These are phyloP conservation scores for Ascochyta lentis DNA, from an alignment of 2,329 filamentous ascomycete genomes.

Conservation along the genomic window DNA sequence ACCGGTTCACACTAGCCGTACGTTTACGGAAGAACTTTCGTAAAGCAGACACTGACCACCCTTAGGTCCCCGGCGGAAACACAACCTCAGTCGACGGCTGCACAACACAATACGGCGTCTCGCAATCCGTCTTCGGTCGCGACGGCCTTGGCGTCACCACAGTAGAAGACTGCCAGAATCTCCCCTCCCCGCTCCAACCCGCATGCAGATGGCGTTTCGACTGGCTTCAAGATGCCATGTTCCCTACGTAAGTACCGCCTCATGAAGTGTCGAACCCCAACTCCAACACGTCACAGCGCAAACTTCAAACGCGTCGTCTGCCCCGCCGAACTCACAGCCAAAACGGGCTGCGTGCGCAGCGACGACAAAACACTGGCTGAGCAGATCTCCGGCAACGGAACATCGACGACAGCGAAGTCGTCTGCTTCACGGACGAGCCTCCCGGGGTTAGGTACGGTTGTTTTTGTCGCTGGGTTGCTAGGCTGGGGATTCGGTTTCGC, in stretches of 20 bases:
- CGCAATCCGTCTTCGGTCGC: constrained; percentile 43
- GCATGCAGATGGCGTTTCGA: constrained; percentile 47
- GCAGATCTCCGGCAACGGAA: constrained; percentile 5
- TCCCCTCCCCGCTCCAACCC: constrained; percentile 36
- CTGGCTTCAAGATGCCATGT: constrained; percentile 44
- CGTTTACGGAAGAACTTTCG: constrained; percentile 4
- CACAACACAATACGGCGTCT: constrained; percentile 41
- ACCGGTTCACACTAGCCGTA: constrained; percentile 48
- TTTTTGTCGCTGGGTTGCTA: constrained; percentile 13
- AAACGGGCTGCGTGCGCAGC: constrained; percentile 42
- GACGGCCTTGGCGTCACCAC: constrained; percentile 36
- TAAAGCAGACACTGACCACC: not conserved
- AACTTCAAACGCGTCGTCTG: constrained; percentile 47
- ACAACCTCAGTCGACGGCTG: constrained; percentile 44
- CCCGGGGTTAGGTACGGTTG: not conserved
- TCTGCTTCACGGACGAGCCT: not conserved
- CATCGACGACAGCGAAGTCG: not conserved
- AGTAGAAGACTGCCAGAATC: constrained; percentile 42
- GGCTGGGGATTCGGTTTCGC: not conserved
- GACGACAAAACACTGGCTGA: constrained; percentile 39
- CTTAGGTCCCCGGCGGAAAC: constrained; percentile 45
- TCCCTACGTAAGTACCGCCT: constrained; percentile 37
- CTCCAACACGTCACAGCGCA: constrained; percentile 41
- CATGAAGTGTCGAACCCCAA: not conserved
- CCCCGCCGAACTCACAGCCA: constrained; percentile 43